phyloP scores from a whole-genome alignment of 1,139 yeast species.

The Kodamaea ohmeri region DNA sequence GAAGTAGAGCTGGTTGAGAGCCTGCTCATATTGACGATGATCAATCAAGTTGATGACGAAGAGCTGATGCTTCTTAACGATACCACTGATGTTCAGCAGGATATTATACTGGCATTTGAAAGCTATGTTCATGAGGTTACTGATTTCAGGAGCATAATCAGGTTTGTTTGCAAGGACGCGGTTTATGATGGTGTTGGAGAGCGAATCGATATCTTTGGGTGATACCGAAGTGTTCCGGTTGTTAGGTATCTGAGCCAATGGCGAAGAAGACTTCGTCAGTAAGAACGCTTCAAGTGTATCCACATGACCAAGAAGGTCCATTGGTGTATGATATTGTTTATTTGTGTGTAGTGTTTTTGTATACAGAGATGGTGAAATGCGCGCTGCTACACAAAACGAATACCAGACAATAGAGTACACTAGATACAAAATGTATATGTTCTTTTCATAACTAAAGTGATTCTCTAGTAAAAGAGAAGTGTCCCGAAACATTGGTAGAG shows the following conservation, averaged over 20 bases:
- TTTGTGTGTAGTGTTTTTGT: slow-evolving; percentile 6
- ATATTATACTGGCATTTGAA: slow-evolving; percentile 18
- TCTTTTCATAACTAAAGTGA: too few species aligned
- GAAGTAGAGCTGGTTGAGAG: slow-evolving; percentile 14
- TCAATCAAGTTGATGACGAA: slow-evolving; percentile 30
- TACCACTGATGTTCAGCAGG: slow-evolving; percentile 3
- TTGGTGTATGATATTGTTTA: slow-evolving; percentile 3
- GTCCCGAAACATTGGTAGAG: too few species aligned
- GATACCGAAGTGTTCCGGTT: not conserved
- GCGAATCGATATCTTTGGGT: slow-evolving; percentile 13
- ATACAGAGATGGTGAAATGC: not conserved
- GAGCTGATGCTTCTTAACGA: slow-evolving; percentile 29
- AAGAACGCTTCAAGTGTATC: slow-evolving; percentile 7
- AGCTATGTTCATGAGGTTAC: slow-evolving; percentile 16
- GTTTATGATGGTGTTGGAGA: slow-evolving; percentile 13
- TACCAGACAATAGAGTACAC: too few species aligned
- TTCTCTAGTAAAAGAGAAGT: too few species aligned
- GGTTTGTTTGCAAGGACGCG: slow-evolving; percentile 6
- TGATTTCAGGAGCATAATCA: not conserved
- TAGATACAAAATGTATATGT: too few species aligned
- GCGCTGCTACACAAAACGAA: slow-evolving; percentile 6
- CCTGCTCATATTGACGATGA: slow-evolving; percentile 18
- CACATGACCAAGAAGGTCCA: slow-evolving; percentile 10
- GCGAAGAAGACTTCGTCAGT: slow-evolving; percentile 1
- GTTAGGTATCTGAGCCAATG: slow-evolving; percentile 3